Base-by-base conservation (phyloP, 805 yeast genomes). In the Saturnispora ahearnii region DNA sequence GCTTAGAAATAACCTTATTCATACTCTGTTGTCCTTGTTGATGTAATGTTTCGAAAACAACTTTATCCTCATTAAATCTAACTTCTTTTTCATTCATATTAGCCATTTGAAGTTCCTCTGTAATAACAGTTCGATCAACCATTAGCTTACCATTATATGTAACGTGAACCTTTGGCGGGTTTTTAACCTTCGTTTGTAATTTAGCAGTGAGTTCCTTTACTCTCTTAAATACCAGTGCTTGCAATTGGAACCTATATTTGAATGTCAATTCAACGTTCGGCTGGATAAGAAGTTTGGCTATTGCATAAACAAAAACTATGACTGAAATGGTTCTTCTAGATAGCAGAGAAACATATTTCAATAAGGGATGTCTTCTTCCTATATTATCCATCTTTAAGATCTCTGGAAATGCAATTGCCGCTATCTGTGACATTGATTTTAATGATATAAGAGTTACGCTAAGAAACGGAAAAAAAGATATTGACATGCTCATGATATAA, bases 141-240 rank as follows among this genome's bases (percentile, higher is more conserved):
- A 68, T 65, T 24, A 63, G 54, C 22, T 57, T 57, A 28, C 69
- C 73, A 36, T 70, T 71, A 53, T 70, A 70, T 22, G 70, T 73
- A 12, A 74, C 59, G 10, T 68, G 68, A n/a, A 74, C 68, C 3
- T 69, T 57, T 4, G 79, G 74, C 0, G 74, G 66, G 28, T 57
- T 58, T 36, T 65, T 54, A 15, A 64, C 59, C 36, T 57, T 56
- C 24, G 59, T 60, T 18, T 61, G 52, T 6, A 66, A 53, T n/a
- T 63, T 49, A 1, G 52, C 45, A 22, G 56, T 61, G 1, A 75
- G 59, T 2, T 59, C 22, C 38, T 57, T 61, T 24, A 71, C 52
- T 26, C 58, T 59, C 3, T 56, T 29, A 12, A 70, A 60, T 1
- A 64, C 66, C 38, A 52, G 57, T 2, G 57, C 53, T 11, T 66